A percentile compares a stretch with the other conserved stretches of the same genome.
phyloP scores from a whole-genome alignment of 2,329 filamentous ascomycete genomes.

The Aquanectria penicillioides region DNA sequence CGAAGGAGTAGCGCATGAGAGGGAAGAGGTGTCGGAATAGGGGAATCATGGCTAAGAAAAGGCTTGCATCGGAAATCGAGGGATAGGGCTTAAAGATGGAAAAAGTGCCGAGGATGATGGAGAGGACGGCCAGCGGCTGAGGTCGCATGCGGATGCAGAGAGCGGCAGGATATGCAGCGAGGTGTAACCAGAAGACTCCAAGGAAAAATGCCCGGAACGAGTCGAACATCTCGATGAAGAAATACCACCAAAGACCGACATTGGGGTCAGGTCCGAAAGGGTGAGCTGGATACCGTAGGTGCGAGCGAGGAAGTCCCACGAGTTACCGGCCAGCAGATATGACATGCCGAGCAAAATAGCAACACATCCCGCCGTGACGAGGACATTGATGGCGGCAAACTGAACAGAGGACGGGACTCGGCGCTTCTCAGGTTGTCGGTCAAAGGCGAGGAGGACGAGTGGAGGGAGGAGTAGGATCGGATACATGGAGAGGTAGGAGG shows the following conservation, averaged over 20 bases:
- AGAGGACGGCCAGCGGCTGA: conserved; percentile 87
- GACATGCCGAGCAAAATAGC: conserved; percentile 76
- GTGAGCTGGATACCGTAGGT: conserved; percentile 95
- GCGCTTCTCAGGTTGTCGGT: conserved; percentile 60
- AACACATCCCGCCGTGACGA: conserved; percentile 64
- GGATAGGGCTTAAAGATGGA: conserved; percentile 98
- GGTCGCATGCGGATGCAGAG: conserved; percentile 83
- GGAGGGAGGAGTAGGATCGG: conserved; percentile 88
- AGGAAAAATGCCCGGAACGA: conserved; percentile 97
- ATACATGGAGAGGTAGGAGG: conserved; percentile 92
- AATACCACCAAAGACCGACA: conserved; percentile 99
- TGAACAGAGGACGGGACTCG: conserved; percentile 47
- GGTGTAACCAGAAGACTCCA: conserved; percentile 96
- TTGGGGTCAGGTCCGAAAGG: conserved; percentile 95
- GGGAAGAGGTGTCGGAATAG: conserved; percentile 93
- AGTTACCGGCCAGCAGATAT: conserved; percentile 75
- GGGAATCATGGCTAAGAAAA: conserved; percentile 85
- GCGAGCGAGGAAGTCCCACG: conserved; percentile 87
- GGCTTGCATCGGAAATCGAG: conserved; percentile 86
- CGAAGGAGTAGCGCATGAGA: conserved; percentile 92
- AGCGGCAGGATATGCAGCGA: conserved; percentile 88
- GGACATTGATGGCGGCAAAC: conserved; percentile 66
- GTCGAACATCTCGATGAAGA: conserved; percentile 99
- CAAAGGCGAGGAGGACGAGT: conserved; percentile 81
- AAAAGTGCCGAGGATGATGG: conserved; percentile 87